phyloP scores from a whole-genome alignment of 2,329 filamentous ascomycete genomes.

The Colletotrichum neosansevieriae region DNA sequence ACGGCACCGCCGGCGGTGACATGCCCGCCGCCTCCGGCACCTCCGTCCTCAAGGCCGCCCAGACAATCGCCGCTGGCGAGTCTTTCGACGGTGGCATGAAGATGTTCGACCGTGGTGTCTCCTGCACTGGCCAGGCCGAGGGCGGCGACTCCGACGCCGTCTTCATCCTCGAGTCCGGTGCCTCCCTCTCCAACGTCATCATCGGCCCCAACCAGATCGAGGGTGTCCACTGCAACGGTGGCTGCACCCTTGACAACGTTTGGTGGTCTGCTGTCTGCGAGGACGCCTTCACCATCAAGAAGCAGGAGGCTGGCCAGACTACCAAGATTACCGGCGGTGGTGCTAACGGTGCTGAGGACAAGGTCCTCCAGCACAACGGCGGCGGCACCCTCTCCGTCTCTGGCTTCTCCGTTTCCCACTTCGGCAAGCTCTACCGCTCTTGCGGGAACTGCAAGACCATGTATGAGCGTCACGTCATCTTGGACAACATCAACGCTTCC shows the following conservation, averaged over 20 bases:
- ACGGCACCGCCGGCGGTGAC: constrained; percentile 40
- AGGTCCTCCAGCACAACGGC: constrained; percentile 42
- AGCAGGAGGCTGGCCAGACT: constrained; percentile 41
- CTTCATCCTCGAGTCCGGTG: constrained; percentile 56
- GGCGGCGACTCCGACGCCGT: constrained; percentile 57
- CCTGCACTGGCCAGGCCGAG: constrained; percentile 57
- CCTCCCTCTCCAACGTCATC: constrained; percentile 58
- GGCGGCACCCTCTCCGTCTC: constrained; percentile 36
- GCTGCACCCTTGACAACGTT: constrained; percentile 54
- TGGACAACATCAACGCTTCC: constrained; percentile 39
- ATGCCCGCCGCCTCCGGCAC: constrained; percentile 46
- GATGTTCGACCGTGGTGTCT: constrained; percentile 54
- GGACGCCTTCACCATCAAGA: constrained; percentile 51
- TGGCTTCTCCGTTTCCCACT: constrained; percentile 35
- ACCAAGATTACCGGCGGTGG: constrained; percentile 36
- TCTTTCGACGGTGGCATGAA: constrained; percentile 47
- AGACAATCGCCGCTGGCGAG: constrained; percentile 47
- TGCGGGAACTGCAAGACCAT: constrained; percentile 41
- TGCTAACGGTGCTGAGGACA: constrained; percentile 32
- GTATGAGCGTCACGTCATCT: constrained; percentile 37
- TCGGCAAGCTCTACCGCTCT: constrained; percentile 41
- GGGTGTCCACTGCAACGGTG: constrained; percentile 59
- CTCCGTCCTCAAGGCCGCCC: constrained; percentile 41
- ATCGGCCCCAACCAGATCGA: constrained; percentile 59
- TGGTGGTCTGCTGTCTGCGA: constrained; percentile 55